Evolutionary conservation across 768 basidiomycete genomes (phyloP).

Genomic region (Xerocomellus dryophilus): DNA sequence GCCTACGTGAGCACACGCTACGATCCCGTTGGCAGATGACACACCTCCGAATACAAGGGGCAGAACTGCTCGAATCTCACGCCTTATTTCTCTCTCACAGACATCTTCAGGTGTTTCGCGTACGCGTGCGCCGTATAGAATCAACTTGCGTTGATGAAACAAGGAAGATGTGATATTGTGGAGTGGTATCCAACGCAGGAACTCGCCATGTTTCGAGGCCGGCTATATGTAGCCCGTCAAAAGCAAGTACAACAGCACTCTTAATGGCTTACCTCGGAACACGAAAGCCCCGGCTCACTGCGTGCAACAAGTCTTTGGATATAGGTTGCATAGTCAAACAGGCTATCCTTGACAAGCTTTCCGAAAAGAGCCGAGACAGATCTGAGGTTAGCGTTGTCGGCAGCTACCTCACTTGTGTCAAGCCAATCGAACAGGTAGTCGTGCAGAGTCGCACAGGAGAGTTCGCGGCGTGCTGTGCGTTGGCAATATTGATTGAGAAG

Average conservation of each 20-base stretch:
- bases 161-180: constrained; percentile 56
- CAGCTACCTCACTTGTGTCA: constrained; percentile 61
- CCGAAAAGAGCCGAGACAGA: constrained; percentile 68
- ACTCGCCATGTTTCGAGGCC: constrained; percentile 63
- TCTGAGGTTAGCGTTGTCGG: constrained; percentile 51
- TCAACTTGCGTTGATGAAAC: constrained; percentile 64
- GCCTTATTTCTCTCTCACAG: constrained; percentile 68
- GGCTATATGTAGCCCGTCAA: constrained; percentile 6
- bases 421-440: constrained; percentile 82
- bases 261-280: constrained; percentile 43
- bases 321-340: constrained; percentile 75
- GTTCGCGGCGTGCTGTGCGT: constrained; percentile 60
- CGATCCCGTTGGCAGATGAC: neutral
- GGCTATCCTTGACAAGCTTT: constrained; percentile 61
- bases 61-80: constrained; percentile 60
- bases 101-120: constrained; percentile 70
- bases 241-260: neutral
- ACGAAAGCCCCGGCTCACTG: constrained; percentile 61
- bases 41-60: constrained; percentile 71
- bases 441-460: constrained; percentile 61
- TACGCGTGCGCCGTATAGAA: constrained; percentile 64
- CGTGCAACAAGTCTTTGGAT: constrained; percentile 80
- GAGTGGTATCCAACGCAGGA: constrained; percentile 72
- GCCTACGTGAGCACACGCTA: constrained; percentile 4
- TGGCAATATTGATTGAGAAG: constrained; percentile 63